phyloP scores from a whole-genome alignment of 73 alveolate species.

The Effrenium voratum region DNA sequence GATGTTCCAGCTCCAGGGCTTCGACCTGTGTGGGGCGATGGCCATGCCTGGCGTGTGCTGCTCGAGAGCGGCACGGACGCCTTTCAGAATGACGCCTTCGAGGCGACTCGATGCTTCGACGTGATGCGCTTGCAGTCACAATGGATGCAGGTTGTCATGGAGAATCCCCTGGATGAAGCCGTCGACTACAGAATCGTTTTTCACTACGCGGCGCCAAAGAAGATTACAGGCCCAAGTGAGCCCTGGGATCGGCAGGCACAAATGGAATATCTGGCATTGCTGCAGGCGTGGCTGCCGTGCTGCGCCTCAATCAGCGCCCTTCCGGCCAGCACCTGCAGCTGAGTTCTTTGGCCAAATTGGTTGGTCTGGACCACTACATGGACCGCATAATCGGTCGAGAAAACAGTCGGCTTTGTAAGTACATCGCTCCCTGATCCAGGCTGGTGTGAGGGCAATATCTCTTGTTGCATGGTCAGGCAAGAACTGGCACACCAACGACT shows the following conservation, averaged over 20 bases:
- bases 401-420: not conserved
- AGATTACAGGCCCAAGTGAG: conserved; percentile 42
- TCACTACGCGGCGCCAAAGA: conserved; percentile 40
- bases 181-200: conserved; percentile 21
- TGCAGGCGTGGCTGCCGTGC: conserved; percentile 40
- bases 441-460: not conserved
- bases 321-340: conserved; percentile 58
- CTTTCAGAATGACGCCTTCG: conserved; percentile 11
- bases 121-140: no score
- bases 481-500: conserved; percentile 78
- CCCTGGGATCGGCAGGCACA: not conserved
- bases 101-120: no score
- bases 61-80: not conserved
- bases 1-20: no score
- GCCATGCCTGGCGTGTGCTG: conserved; percentile 64
- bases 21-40: conserved; percentile 59
- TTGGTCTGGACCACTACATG: no score
- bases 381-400: no score
- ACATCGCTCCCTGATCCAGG: not conserved
- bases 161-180: conserved; percentile 9
- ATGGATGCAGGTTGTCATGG: conserved; percentile 31
- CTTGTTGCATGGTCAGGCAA: conserved; percentile 1
- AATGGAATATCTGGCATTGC: not conserved
- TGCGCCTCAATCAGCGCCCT: conserved; percentile 38
- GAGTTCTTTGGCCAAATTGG: not conserved